These are phyloP conservation scores for Volvox carteri DNA, from an alignment of 163 green algal species.

Conservation along the genomic window DNA sequence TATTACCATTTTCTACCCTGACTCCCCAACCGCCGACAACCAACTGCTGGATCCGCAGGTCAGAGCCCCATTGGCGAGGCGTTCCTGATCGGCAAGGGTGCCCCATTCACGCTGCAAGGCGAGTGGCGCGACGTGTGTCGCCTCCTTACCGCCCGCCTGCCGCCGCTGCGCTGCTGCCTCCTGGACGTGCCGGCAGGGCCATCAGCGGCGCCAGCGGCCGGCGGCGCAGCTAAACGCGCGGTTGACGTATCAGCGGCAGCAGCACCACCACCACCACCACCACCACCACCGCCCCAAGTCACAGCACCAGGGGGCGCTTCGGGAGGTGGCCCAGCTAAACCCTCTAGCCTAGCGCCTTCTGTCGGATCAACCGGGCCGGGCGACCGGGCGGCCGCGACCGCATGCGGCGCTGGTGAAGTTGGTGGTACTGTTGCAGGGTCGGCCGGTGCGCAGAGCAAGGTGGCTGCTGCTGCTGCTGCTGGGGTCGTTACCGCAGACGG, in stretches of 20 bases:
- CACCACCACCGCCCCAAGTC: no score
- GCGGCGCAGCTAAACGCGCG: background rate
- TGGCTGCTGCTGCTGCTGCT: background rate
- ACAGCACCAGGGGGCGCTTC: no score
- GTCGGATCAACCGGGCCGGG: no score
- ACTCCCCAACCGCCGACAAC: no score
- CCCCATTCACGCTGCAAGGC: background rate
- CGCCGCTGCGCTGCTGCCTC: constrained; percentile 66
- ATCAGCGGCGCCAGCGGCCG: background rate
- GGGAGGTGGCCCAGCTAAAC: no score
- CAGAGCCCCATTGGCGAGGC: constrained; percentile 68
- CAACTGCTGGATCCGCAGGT: no score
- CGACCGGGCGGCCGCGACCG: background rate
- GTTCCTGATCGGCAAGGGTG: constrained; percentile 73
- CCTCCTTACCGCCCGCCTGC: constrained; percentile 67
- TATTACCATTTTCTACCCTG: no score
- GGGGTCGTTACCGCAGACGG: background rate
- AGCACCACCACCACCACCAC: no score
- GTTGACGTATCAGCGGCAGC: background rate
- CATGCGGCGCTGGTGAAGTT: background rate
- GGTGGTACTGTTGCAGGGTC: no score
- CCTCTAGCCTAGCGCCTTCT: no score
- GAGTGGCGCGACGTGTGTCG: constrained; percentile 69
- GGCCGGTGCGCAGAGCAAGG: background rate
- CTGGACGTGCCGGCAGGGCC: constrained; percentile 33